Base-by-base conservation (phyloP, 805 yeast genomes). In the Sugiyamaella chiloensis region DNA sequence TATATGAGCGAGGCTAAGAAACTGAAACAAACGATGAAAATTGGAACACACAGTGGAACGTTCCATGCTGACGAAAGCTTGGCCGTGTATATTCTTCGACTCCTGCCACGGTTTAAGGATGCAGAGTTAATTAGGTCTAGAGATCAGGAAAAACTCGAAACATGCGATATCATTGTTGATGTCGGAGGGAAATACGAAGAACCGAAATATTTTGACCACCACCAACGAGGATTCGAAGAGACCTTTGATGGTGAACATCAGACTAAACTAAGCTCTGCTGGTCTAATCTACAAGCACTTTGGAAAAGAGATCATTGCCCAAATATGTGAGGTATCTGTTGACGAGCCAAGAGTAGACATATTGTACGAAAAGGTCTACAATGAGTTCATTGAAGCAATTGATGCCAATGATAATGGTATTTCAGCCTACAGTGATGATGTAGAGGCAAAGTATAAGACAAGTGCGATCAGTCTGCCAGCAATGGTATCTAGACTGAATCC, bases 41-140 rank as follows among this genome's bases (percentile, higher is more conserved):
- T 90, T 48, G 91, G 96, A 62, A 90, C 96, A 9, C 72, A 64
- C 50, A 60, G 60, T 42, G 99, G 99, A 5, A 77, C 89, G 0
- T 93, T 93, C 74, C 99, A 93, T 63, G 98, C 98, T 8, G 99
- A 93, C 66, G 99, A 93, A 66, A 82, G 96, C 8, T 75, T 93
- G 44, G 99, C 98, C 1, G 96, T 91, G 2, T 90, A 76, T 65
- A 81, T 93, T 84, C 71, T 93, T 48, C 79, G 77, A 56, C 70
- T 80, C 16, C 69, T 91, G 40, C 93, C 96, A 6, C 73, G 76
- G 63, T 93, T 67, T 66, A 62, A 76, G 40, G 72, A 80, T 50
- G 82, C 96, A 17, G 74, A 72, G 45, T 73, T 93, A 17, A 78
- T 87, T 17, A 81, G 99, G 65, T 85, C 96, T 2, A 79, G 99